Percentiles rank a stretch among this genome's conserved stretches.
phyloP scores from a whole-genome alignment of 352 stramenopile species.

The Pythium vanterpoolii region DNA sequence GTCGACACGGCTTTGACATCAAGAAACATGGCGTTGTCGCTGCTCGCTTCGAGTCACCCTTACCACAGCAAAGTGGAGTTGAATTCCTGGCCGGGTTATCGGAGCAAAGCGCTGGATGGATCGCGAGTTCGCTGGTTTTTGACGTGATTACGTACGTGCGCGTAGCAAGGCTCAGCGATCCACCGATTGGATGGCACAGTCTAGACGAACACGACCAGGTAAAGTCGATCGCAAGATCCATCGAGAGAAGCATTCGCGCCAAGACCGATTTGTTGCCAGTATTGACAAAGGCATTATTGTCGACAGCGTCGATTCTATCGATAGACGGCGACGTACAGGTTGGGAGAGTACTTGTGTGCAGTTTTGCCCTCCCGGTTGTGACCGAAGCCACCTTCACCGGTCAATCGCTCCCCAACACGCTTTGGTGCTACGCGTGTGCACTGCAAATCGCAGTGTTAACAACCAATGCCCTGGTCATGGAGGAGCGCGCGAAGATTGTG shows the following conservation, averaged over 20 bases:
- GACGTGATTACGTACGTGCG: slow-evolving; percentile 17
- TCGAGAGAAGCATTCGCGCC: slow-evolving; percentile 8
- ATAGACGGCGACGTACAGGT: slow-evolving; percentile 7
- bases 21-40: background rate
- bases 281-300: background rate
- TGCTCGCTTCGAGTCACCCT: background rate
- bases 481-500: background rate
- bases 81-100: slow-evolving; percentile 19
- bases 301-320: background rate
- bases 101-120: slow-evolving; percentile 16
- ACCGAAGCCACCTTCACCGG: slow-evolving; percentile 6
- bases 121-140: slow-evolving; percentile 12
- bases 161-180: slow-evolving; percentile 3
- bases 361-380: slow-evolving; percentile 38
- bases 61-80: background rate
- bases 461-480: slow-evolving; percentile 17
- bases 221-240: background rate
- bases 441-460: slow-evolving; percentile 10
- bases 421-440: slow-evolving; percentile 23
- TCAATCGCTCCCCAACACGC: slow-evolving; percentile 2
- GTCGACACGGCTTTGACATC: slow-evolving; percentile 11
- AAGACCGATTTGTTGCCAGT: slow-evolving; percentile 10
- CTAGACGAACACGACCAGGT: background rate
- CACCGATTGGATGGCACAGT: slow-evolving; percentile 16
- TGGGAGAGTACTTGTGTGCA: slow-evolving; percentile 38